Evolutionary conservation across 1,139 yeast species (phyloP).

Genomic region (Pichia sp.): DNA sequence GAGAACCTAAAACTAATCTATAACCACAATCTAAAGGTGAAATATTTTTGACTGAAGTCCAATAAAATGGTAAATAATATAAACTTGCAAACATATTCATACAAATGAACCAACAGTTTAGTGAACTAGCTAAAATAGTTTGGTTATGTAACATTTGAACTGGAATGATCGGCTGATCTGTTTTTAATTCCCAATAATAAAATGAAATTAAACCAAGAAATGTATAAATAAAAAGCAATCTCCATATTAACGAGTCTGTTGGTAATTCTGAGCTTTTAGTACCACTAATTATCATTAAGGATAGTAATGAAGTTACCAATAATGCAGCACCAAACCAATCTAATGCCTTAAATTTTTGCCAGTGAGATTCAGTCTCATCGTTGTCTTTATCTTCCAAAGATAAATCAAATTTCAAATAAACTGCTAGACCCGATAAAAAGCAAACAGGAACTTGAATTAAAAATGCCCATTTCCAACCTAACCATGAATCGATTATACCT

Average conservation of each 20-base stretch:
- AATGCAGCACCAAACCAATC: constrained; percentile 50
- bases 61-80: constrained; percentile 29
- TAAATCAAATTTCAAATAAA: constrained; percentile 35
- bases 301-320: constrained; percentile 39
- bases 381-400: constrained; percentile 33
- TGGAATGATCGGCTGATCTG: constrained; percentile 29
- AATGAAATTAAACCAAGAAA: constrained; percentile 16
- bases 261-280: constrained; percentile 44
- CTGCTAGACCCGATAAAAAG: constrained; percentile 34
- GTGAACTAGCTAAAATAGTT: constrained; percentile 28
- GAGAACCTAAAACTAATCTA: constrained; percentile 32
- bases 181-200: constrained; percentile 22
- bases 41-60: constrained; percentile 28
- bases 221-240: constrained; percentile 19
- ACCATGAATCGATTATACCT: constrained; percentile 39
- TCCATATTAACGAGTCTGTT: constrained; percentile 35
- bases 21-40: constrained; percentile 29
- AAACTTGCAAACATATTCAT: constrained; percentile 29
- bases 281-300: constrained; percentile 42
- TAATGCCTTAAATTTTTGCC: constrained; percentile 46
- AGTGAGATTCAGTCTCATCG: constrained; percentile 27
- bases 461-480: constrained; percentile 51
- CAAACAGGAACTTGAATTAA: constrained; percentile 46
- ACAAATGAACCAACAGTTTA: constrained; percentile 32
- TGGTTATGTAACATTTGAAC: constrained; percentile 26